Evolutionary conservation across 352 stramenopile genomes (phyloP).

Genomic region (Pythium dissimile): DNA sequence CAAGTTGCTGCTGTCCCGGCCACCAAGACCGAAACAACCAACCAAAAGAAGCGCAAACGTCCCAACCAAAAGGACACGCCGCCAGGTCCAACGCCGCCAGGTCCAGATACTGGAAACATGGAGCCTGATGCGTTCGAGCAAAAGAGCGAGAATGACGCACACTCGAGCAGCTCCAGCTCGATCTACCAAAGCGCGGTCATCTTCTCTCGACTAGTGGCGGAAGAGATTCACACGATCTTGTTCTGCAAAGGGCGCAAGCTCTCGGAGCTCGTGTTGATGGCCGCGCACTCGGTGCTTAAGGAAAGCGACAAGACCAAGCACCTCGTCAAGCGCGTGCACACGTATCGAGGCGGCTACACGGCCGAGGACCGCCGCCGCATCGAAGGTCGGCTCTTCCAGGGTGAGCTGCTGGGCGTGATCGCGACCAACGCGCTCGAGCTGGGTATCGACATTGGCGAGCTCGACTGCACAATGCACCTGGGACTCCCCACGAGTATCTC

Average conservation of each 20-base stretch:
- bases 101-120: too few relatives aligned
- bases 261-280: slow-evolving; percentile 90
- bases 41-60: slow-evolving; percentile 7
- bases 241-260: slow-evolving; percentile 96
- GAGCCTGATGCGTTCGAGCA: background rate
- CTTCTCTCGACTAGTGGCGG: slow-evolving; percentile 87
- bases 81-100: too few relatives aligned
- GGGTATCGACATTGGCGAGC: slow-evolving; percentile 92
- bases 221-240: slow-evolving; percentile 90
- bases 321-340: slow-evolving; percentile 79
- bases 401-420: slow-evolving; percentile 94
- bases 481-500: slow-evolving; percentile 91
- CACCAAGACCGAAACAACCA: background rate
- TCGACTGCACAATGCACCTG: slow-evolving; percentile 96
- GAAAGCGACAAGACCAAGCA: slow-evolving; percentile 35
- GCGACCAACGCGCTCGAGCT: slow-evolving; percentile 97
- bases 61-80: background rate
- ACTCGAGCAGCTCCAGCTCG: slow-evolving; percentile 38
- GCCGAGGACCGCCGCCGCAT: slow-evolving; percentile 89
- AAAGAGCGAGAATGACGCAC: slow-evolving; percentile 7
- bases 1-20: background rate
- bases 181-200: slow-evolving; percentile 92
- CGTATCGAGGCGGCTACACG: slow-evolving; percentile 96
- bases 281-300: slow-evolving; percentile 66
- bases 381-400: slow-evolving; percentile 93